A percentile compares a stretch with the other conserved stretches of the same genome.
These are phyloP conservation scores for Tricholomella constricta DNA, from an alignment of 768 basidiomycete species.

Conservation along the genomic window DNA sequence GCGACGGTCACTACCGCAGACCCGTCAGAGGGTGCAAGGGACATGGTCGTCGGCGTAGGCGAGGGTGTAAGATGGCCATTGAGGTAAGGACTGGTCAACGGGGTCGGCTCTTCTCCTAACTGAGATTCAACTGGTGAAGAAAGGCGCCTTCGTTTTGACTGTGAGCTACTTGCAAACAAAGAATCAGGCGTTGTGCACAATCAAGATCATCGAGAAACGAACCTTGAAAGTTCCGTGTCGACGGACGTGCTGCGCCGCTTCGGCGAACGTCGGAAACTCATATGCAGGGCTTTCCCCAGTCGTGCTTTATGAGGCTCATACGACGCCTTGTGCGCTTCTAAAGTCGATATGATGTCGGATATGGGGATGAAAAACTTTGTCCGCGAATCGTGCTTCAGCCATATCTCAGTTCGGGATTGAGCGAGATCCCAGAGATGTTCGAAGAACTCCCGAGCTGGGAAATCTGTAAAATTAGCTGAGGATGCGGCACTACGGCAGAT, in stretches of 20 bases:
- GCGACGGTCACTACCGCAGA: conserved; percentile 51
- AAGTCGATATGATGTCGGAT: conserved; percentile 31
- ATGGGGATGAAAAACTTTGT: conserved; percentile 29
- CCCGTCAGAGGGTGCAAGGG: conserved; percentile 34
- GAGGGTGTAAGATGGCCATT: conserved; percentile 46
- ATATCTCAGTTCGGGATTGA: conserved; percentile 29
- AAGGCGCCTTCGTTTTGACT: conserved; percentile 47
- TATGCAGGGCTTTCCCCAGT: conserved; percentile 39
- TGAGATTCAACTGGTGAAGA: conserved; percentile 31
- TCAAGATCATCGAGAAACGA: conserved; percentile 13
- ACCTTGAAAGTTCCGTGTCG: conserved; percentile 44
- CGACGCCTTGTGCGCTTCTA: conserved; percentile 33
- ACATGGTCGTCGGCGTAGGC: conserved; percentile 45
- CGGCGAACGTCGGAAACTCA: conserved; percentile 44
- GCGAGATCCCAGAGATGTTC: conserved; percentile 49
- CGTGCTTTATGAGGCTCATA: conserved; percentile 36
- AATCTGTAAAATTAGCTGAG: conserved; percentile 30
- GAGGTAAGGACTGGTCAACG: conserved; percentile 34
- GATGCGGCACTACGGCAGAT: background rate
- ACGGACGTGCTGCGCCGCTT: conserved; percentile 49
- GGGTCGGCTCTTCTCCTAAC: conserved; percentile 33
- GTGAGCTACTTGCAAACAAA: conserved; percentile 20
- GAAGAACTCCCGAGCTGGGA: conserved; percentile 50
- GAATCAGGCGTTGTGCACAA: conserved; percentile 2
- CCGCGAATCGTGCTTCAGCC: conserved; percentile 7